Evolutionary conservation across 2,329 filamentous ascomycete species (phyloP), one percentile per base, ranked within the genome.

Genomic region (Phyllosticta citrichinensis): DNA sequence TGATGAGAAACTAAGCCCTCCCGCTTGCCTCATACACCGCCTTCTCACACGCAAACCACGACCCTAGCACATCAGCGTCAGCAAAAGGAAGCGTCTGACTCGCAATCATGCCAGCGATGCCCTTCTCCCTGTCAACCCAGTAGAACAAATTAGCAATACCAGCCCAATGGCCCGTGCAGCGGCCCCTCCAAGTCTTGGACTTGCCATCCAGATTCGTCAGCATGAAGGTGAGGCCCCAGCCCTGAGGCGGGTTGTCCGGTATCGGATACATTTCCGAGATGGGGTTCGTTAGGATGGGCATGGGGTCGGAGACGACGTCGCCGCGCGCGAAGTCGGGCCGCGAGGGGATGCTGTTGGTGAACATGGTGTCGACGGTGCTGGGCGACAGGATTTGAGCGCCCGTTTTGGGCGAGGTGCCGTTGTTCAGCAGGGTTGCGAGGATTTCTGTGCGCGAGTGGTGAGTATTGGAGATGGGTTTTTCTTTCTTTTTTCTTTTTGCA

Each of bases 151-250:
- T 87, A 3, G 82, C 70, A 30, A 87, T 65, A 0, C 85, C 84
- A 1, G 80, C 80, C 85, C 85, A 87, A 66, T 75, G 78, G 0
- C 66, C 79, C 0, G 82, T 84, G 2, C 76, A 73, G 22, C n/a
- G 14, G 20, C 60, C 60, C n/a, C 60, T 22, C 60, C 60, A 62
- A 20, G 51, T 51, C 50, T 19, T 22, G n/a, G 12, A 51, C 30
- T 35, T 47, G 25, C 55, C 60, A 5, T 62, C 60, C n/a, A 62
- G 9, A 20, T 72, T 66, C 1, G 71, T 81, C 12, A 85, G 69
- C 77, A 85, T 81, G 56, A 84, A 83, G 0, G 77, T 80, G 33
- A 88, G 71, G 0, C 84, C 84, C 84, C 84, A 88, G 11, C 86
- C 86, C 67, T 87, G 84, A 0, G 84, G 80, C 24, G 77, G 78